phyloP scores from a whole-genome alignment of 1,284 basidiomycete species.

The Clitocybe nebularis region DNA sequence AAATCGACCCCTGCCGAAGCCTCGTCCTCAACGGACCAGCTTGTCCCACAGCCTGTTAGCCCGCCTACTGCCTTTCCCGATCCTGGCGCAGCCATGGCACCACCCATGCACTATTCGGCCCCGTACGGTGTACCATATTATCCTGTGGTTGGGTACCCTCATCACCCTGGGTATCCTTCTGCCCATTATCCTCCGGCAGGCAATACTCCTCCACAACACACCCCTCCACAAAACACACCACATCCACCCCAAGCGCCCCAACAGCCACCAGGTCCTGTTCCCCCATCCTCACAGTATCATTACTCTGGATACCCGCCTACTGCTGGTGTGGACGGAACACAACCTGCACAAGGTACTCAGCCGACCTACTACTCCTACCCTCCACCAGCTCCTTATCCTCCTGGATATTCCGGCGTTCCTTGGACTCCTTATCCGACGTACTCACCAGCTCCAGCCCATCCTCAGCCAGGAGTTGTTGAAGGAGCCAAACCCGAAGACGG shows the following conservation, averaged over 20 bases:
- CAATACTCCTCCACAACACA: constrained; percentile 5
- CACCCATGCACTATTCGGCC: constrained; percentile 6
- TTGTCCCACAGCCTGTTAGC: constrained; percentile 2
- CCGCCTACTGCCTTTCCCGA: constrained; percentile 7
- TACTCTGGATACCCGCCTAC: constrained; percentile 9
- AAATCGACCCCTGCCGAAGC: constrained; percentile 12
- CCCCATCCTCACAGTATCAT: constrained; percentile 3
- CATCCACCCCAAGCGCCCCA: not conserved
- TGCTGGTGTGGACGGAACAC: constrained; percentile 3
- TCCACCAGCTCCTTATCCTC: constrained; percentile 8
- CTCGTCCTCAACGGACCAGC: constrained; percentile 10
- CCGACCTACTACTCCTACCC: constrained; percentile 14
- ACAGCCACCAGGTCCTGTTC: not conserved
- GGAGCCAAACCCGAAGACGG: not conserved
- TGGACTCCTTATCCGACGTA: constrained; percentile 1
- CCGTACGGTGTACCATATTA: constrained; percentile 13
- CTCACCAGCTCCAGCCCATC: not conserved
- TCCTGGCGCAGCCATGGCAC: constrained; percentile 4
- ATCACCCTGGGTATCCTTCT: constrained; percentile 3
- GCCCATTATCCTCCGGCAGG: constrained; percentile 7
- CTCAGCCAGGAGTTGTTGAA: not conserved
- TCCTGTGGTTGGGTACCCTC: constrained; percentile 10
- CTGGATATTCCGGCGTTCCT: not conserved
- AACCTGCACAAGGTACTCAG: constrained; percentile 7
- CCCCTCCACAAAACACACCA: not conserved